Evolutionary conservation across 2,329 filamentous ascomycete species (phyloP).

Genomic region (Sporothrix luriei): DNA sequence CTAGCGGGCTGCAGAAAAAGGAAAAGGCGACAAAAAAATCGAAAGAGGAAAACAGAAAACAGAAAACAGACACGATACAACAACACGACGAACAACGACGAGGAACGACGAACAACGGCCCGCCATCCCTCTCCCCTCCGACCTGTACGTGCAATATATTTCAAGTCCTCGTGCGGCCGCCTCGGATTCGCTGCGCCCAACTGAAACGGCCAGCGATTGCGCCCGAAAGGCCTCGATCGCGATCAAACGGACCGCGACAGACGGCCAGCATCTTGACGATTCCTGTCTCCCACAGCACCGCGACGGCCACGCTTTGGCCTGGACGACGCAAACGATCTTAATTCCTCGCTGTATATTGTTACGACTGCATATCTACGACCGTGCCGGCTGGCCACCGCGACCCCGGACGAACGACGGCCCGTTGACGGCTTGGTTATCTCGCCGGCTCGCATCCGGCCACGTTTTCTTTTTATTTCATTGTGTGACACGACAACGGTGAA

Average conservation of each 20-base stretch:
- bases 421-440: conserved; percentile 2
- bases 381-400: not conserved
- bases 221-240: conserved; percentile 2
- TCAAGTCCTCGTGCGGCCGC: not conserved
- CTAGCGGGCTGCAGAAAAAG: conserved; percentile 23
- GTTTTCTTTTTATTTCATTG: not conserved
- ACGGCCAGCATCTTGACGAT: conserved; percentile 17
- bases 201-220: not conserved
- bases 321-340: not conserved
- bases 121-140: not conserved
- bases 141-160: not conserved
- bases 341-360: too few relatives aligned
- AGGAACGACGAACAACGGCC: conserved; percentile 1
- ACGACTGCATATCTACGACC: not conserved
- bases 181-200: not conserved
- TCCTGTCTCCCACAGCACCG: not conserved
- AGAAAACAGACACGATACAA: not conserved
- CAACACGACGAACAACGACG: not conserved
- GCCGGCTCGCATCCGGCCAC: conserved; percentile 1
- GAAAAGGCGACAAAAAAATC: conserved; percentile 15
- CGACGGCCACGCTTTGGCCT: not conserved
- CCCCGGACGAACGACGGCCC: not conserved
- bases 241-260: not conserved
- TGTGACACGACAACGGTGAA: conserved; percentile 5
- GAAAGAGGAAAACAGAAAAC: not conserved